Evolutionary conservation across 768 basidiomycete species (phyloP), one percentile per base, ranked within the genome.

Genomic region (Leccinum aurantiacum): DNA sequence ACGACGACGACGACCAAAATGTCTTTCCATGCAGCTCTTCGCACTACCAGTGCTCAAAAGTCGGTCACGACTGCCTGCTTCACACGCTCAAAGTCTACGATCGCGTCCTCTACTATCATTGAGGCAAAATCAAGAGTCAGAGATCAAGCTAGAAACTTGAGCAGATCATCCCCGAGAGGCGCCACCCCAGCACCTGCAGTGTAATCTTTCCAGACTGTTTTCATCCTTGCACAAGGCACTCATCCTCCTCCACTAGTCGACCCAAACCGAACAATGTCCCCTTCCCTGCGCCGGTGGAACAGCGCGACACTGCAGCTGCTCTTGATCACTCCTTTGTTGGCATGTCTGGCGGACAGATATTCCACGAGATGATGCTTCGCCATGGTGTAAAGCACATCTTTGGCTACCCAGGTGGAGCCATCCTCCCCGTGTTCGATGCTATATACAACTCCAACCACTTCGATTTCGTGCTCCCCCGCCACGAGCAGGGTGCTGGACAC

Each of bases 321-420:
- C 76, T 91, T 60, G 93, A 95, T 72, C 82, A 87, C 67, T 88
- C 90, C 8, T 98, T 99, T 70, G 83, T 98, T 57, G 97, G 96
- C 53, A 84, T 95, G 74, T 93, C 93, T 22, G 96, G 96, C 13
- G 96, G 96, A 27, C 85, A 98, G 75, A 98, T 99, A 71, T 97
- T 99, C 79, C 95, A 99, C 75, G 96, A 99, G 77, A 98, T 99
- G 96, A 96, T 99, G 93, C 87, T 95, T 62, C 84, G 96, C 50
- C 97, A 99, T 71, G 86, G 83, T 59, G 95, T 98, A 67, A 97
- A 95, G 75, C 93, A 98, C 69, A 84, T 99, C 50, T 98, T 99
- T 69, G 96, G 96, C 38, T 99, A 98, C 76, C 96, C 96, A 8
- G 95, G 95, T 48, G 96, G 96, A 59, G 97, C 96, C 46, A 98